Conservation (phyloP, 257 asterid genomes). For the Mitragyna speciosa region DNA sequence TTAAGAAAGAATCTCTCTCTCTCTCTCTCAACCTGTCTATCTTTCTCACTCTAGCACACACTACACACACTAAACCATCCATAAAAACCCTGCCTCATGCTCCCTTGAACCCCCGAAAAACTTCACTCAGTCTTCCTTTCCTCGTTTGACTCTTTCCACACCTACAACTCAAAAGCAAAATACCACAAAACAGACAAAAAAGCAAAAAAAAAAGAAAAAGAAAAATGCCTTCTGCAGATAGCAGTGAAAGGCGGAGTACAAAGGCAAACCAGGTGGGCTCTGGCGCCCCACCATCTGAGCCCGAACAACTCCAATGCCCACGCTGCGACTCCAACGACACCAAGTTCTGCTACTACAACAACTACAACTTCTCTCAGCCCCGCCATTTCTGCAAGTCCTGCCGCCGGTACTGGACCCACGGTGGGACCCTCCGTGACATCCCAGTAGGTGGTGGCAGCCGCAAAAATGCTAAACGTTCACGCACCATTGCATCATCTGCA, state of each 20-base stretch:
- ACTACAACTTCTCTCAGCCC: constrained; percentile 92
- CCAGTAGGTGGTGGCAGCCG: constrained; percentile 96
- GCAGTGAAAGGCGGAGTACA: constrained; percentile 35
- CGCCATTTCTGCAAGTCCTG: constrained; percentile 93
- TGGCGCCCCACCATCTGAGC: constrained; percentile 74
- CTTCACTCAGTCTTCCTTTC: background rate
- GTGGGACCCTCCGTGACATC: constrained; percentile 90
- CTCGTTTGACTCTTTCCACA: background rate
- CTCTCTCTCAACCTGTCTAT: constrained; percentile 23
- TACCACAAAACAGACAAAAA: background rate
- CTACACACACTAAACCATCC: constrained; percentile 12
- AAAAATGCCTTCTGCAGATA: constrained; percentile 51
- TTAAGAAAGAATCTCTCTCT: constrained; percentile 36
- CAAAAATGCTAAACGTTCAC: constrained; percentile 82
- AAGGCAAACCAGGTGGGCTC: constrained; percentile 35
- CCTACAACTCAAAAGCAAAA: background rate
- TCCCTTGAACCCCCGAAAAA: constrained; percentile 17
- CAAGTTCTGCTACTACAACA: constrained; percentile 94
- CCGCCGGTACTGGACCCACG: constrained; percentile 99
- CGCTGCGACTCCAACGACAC: constrained; percentile 94
- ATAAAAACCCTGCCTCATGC: constrained; percentile 29
- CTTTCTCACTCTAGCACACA: constrained; percentile 21
- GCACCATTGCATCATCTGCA: constrained; percentile 26
- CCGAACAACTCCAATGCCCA: constrained; percentile 91
- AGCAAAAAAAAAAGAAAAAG: background rate